These are phyloP conservation scores for Phanerochaete carnosa DNA, from an alignment of 768 basidiomycete genomes.

Conservation along the genomic window DNA sequence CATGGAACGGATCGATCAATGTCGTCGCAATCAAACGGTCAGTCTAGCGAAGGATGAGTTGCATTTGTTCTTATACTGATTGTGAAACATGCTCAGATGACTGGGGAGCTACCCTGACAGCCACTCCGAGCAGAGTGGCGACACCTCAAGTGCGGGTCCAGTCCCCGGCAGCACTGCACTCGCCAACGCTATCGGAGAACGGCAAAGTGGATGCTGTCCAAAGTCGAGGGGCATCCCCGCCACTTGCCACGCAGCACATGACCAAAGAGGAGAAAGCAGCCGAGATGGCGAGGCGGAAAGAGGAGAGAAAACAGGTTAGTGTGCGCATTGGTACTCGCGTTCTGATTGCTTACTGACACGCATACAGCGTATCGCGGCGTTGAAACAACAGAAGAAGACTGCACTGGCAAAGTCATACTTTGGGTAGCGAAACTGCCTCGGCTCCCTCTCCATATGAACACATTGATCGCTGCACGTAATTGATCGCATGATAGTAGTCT, in stretches of 20 bases:
- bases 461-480: background rate
- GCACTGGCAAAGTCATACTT: background rate
- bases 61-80: background rate
- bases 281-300: slow-evolving; percentile 89
- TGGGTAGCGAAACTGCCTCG: background rate
- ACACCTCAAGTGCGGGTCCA: background rate
- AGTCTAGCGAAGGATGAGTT: background rate
- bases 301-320: slow-evolving; percentile 85
- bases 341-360: background rate
- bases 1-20: background rate
- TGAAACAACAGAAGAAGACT: background rate
- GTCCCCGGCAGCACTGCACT: slow-evolving; percentile 3
- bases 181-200: slow-evolving; percentile 21
- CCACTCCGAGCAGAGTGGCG: background rate
- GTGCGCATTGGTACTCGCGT: background rate
- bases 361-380: slow-evolving; percentile 58
- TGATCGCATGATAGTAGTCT: slow-evolving; percentile 8
- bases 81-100: background rate
- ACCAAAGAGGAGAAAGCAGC: slow-evolving; percentile 90
- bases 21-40: background rate
- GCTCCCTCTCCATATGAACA: background rate
- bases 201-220: slow-evolving; percentile 11
- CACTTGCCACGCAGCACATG: slow-evolving; percentile 39
- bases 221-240: slow-evolving; percentile 12
- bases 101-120: slow-evolving; percentile 7